Conservation (phyloP, 1,139 yeast species). For the Magnusiomyces clavatus region DNA sequence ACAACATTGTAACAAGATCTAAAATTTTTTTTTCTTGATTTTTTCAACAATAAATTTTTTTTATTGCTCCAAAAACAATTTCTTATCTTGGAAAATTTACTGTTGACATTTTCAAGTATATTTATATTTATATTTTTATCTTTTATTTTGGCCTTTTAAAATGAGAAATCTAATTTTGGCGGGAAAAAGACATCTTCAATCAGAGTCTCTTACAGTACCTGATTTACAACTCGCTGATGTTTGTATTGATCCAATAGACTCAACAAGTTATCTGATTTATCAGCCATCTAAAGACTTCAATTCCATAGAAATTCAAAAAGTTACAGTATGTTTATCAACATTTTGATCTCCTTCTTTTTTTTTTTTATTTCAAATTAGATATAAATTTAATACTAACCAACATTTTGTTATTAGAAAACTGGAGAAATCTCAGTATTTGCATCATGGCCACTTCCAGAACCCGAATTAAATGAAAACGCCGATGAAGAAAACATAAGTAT, state of each 20-base stretch:
- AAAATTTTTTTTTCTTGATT: too few relatives aligned
- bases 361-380: not conserved
- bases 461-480: not conserved
- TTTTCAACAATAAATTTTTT: too few relatives aligned
- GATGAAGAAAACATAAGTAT: constrained; percentile 8
- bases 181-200: constrained; percentile 23
- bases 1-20: too few relatives aligned
- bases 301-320: constrained; percentile 49
- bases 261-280: constrained; percentile 61
- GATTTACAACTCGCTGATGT: constrained; percentile 53
- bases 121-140: not conserved
- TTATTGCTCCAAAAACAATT: too few relatives aligned
- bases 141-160: not conserved
- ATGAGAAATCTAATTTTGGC: constrained; percentile 29
- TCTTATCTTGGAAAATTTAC: too few relatives aligned
- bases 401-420: constrained; percentile 16
- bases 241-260: constrained; percentile 68
- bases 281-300: constrained; percentile 51
- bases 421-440: constrained; percentile 21
- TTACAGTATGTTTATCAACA: constrained; percentile 13
- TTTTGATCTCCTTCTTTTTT: not conserved
- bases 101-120: too few relatives aligned
- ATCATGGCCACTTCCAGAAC: constrained; percentile 21
- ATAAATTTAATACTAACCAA: not conserved
- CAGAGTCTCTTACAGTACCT: constrained; percentile 36